Evolutionary conservation across 371 early-diverging fungal genomes (phyloP).

Genomic region (Mucor irregularis): DNA sequence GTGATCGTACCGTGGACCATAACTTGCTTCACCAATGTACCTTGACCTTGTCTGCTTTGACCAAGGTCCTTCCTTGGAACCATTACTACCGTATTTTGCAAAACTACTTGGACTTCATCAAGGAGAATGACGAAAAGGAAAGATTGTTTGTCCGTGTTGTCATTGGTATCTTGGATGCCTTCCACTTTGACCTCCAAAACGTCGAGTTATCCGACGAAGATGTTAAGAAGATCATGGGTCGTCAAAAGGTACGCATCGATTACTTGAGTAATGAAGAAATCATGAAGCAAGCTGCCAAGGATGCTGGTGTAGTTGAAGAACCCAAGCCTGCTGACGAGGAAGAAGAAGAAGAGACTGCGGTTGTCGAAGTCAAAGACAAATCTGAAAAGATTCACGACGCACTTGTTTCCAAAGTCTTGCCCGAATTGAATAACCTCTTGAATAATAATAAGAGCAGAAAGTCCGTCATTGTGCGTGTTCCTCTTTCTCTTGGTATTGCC

Average conservation of each 20-base stretch:
- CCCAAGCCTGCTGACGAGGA: constrained; percentile 24
- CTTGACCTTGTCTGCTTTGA: constrained; percentile 67
- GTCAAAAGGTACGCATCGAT: constrained; percentile 47
- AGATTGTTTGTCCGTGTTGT: constrained; percentile 78
- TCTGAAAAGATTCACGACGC: constrained; percentile 67
- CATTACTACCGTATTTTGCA: constrained; percentile 78
- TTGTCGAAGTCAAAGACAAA: constrained; percentile 35
- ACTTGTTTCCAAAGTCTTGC: constrained; percentile 73
- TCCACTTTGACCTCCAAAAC: constrained; percentile 82
- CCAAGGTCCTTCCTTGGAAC: constrained; percentile 76
- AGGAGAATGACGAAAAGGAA: constrained; percentile 68
- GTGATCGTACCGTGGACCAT: constrained; percentile 67
- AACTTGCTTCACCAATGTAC: constrained; percentile 82
- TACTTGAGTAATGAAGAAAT: constrained; percentile 40
- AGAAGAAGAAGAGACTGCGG: constrained; percentile 9
- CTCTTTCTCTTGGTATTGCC: constrained; percentile 85
- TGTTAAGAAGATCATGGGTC: constrained; percentile 40
- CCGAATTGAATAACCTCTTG: constrained; percentile 74
- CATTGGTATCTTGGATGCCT: constrained; percentile 81
- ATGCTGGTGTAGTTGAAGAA: constrained; percentile 25
- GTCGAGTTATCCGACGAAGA: constrained; percentile 51
- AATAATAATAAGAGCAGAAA: constrained; percentile 70
- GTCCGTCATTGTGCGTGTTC: constrained; percentile 78
- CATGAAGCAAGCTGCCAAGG: constrained; percentile 32
- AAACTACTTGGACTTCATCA: constrained; percentile 66